Base-by-base conservation (phyloP, 148 eudicot species). In the Nyssa sinensis region DNA sequence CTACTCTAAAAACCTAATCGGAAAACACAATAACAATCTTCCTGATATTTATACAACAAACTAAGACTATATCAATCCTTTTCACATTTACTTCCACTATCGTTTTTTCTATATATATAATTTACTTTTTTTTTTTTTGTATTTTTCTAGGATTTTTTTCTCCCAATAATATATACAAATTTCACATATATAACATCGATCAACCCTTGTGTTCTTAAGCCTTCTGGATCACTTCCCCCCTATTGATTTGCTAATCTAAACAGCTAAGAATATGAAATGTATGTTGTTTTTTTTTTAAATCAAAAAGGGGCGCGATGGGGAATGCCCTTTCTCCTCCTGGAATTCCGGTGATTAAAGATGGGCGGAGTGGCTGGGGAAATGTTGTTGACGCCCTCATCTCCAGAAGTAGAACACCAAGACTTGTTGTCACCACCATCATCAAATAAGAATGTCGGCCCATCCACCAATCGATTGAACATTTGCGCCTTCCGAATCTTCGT, bases 231-330 rank as follows among this genome's bases (percentile, higher is more conserved):
- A n/a, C n/a, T n/a, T n/a, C n/a, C n/a, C n/a, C n/a, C n/a, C n/a
- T n/a, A n/a, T n/a, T n/a, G n/a, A n/a, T n/a, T n/a, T n/a, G n/a
- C n/a, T n/a, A n/a, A n/a, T n/a, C n/a, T n/a, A n/a, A n/a, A n/a
- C n/a, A n/a, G n/a, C n/a, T 37, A 41, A 41, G 8, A 7, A 6
- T 6, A 6, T 12, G 3, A 3, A 44, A 8, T 3, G 41, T 37
- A 37, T 37, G 8, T 4, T 37, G 41, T 37, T 37, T 37, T 37
- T 37, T 37, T 37, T 8, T 62, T 70, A 5, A 31, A 28, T 74
- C 74, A 79, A 71, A 85, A 79, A 1, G 88, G 85, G 2, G 88
- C 81, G 12, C 88, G 85, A 34, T 77, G 88, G 0, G 88, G 88
- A 64, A 79, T 66, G 44, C 88, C 85, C 76, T 85, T 85, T 57